Evolutionary conservation across 331 rosid species (phyloP), one percentile per base, ranked within the genome.

Genomic region (Ulmus americana): DNA sequence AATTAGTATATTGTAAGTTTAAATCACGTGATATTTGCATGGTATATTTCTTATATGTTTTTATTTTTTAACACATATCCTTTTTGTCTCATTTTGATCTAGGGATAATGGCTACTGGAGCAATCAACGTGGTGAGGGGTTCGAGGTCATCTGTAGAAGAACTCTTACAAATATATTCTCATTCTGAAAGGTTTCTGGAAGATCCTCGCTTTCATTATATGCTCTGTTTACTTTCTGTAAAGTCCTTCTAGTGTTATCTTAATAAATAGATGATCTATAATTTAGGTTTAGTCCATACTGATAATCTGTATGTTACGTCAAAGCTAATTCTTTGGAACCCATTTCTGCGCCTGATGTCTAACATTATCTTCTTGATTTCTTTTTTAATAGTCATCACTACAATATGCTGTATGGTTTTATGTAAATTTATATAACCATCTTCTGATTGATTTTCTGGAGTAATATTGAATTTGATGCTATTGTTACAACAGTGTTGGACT

Each of bases 81-180:
- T 10, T 35, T 61, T 35, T 79, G 59, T 45, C 62, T 64, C 62
- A 42, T 72, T 76, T 75, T 77, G 73, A 77, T 71, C 72, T 71
- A 92, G 95, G 98, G 71, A 92, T 86, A 73, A 87, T 92, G 97
- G 95, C 97, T 51, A 75, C 84, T 53, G 98, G 97, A 64, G 90
- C 91, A 79, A 79, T 92, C 76, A 83, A 92, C 64, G 98, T 89
- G 50, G 97, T 87, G 47, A 83, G 98, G 77, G 98, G 98, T 71
- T 89, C 97, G 63, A 86, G 97, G 77, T 92, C 98, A 57, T 85
- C 98, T 1, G 75, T 40, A 13, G 95, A 86, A 68, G 98, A 92
- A 74, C 75, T 92, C 47, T 66, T 83, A 74, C 90, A 85, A 73
- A 89, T 92, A 80, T 92, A 92, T 69, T 70, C 63, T 74, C 98